Conservation (phyloP, 139 green algal species). For the Closterium sp. region DNA sequence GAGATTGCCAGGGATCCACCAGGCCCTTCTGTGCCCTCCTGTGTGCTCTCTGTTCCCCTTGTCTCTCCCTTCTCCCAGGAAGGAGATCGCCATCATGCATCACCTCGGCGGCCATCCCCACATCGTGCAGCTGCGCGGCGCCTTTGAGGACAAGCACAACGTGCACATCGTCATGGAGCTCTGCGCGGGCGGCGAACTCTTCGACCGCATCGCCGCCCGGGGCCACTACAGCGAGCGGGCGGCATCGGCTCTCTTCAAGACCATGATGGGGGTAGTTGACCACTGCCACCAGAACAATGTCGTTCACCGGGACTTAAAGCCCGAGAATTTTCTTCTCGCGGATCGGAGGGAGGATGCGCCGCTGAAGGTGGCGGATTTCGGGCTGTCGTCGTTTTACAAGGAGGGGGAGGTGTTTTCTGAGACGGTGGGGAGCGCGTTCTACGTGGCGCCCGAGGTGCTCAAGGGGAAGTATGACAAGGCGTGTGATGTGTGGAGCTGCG, state of each 20-base stretch:
- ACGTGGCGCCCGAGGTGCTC: conserved; percentile 21
- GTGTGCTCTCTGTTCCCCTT: too few species aligned
- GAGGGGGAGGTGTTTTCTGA: conserved; percentile 1
- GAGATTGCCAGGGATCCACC: neutral
- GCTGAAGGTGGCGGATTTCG: conserved; percentile 1
- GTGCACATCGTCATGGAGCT: conserved; percentile 21
- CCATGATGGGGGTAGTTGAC: neutral
- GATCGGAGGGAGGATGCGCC: neutral
- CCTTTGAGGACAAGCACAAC: conserved; percentile 3
- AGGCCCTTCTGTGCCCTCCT: too few species aligned
- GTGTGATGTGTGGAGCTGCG: conserved; percentile 89
- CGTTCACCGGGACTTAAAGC: conserved; percentile 45
- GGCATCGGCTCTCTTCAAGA: neutral
- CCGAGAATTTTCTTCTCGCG: conserved; percentile 35
- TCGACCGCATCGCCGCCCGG: neutral
- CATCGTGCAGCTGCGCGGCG: neutral
- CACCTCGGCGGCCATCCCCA: neutral
- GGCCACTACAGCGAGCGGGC: conserved; percentile 2
- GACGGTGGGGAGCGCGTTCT: conserved; percentile 2
- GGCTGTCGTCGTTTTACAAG: neutral
- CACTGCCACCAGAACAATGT: conserved; percentile 19
- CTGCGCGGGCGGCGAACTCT: neutral
- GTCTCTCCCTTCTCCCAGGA: neutral
- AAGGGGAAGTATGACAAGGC: conserved; percentile 74
- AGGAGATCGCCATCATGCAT: neutral